Evolutionary conservation across 345 rosid species (phyloP).

Genomic region (Lagerstroemia speciosa): DNA sequence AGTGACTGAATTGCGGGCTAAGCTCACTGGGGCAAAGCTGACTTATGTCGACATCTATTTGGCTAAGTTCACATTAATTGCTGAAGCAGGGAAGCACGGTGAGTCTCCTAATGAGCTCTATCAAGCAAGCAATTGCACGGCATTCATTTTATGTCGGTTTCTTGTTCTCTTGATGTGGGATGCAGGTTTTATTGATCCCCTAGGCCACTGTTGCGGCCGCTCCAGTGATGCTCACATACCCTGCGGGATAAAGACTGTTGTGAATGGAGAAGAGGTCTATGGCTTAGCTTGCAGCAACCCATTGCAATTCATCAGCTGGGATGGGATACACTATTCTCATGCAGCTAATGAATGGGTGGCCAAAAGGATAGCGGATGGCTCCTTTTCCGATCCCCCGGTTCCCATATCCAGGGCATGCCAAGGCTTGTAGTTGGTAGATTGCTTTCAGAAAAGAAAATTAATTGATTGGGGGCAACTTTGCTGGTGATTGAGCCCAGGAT

Average conservation of each 20-base stretch:
- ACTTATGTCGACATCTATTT: conserved; percentile 60
- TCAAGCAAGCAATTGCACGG: not conserved
- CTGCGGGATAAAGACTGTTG: conserved; percentile 35
- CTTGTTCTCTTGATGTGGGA: not conserved
- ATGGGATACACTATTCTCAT: conserved; percentile 54
- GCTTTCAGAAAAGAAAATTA: not conserved
- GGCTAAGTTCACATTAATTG: conserved; percentile 36
- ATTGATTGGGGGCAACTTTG: conserved; percentile 31
- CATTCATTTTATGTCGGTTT: too few species aligned
- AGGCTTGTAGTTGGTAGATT: not conserved
- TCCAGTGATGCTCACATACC: conserved; percentile 44
- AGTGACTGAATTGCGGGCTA: conserved; percentile 30
- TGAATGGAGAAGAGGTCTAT: conserved; percentile 35
- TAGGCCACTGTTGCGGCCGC: conserved; percentile 53
- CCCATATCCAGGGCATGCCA: conserved; percentile 34
- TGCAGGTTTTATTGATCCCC: conserved; percentile 37
- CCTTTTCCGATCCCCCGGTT: conserved; percentile 40
- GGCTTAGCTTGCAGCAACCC: conserved; percentile 46
- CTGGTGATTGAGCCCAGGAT: conserved; percentile 82
- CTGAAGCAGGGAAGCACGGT: conserved; percentile 42
- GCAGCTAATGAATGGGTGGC: conserved; percentile 54
- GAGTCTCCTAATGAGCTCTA: not conserved
- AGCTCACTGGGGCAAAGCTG: conserved; percentile 37
- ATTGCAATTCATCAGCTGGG: conserved; percentile 41
- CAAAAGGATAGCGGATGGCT: conserved; percentile 28